Evolutionary conservation across 2,329 filamentous ascomycete genomes (phyloP).

Genomic region (Coniella vitis): DNA sequence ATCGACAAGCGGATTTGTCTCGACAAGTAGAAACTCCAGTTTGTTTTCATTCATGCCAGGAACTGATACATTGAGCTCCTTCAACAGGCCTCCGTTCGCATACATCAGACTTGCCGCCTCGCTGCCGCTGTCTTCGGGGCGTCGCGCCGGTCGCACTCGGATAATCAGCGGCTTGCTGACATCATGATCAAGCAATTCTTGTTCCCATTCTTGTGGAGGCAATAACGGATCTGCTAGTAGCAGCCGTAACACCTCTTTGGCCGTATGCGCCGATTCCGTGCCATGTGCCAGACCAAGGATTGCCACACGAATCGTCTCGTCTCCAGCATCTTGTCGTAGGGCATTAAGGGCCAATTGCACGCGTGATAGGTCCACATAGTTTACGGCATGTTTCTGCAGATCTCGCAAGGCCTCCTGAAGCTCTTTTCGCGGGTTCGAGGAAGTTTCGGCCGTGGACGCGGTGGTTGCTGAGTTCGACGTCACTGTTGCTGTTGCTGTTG

Average conservation of each 20-base stretch:
- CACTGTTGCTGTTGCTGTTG: background rate
- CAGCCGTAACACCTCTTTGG: conserved; percentile 60
- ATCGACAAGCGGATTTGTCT: conserved; percentile 41
- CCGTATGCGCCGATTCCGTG: conserved; percentile 37
- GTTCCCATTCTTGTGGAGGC: conserved; percentile 60
- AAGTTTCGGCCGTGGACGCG: background rate
- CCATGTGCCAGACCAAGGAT: conserved; percentile 42
- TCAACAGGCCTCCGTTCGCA: conserved; percentile 38
- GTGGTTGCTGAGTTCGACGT: conserved; percentile 1
- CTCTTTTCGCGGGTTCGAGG: conserved; percentile 37
- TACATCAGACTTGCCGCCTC: conserved; percentile 34
- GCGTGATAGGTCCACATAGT: conserved; percentile 60
- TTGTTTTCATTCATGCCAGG: conserved; percentile 53
- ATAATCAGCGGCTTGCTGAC: conserved; percentile 55
- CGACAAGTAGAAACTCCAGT: conserved; percentile 57
- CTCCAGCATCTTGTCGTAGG: conserved; percentile 47
- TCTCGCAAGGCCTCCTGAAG: conserved; percentile 53
- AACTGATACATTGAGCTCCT: conserved; percentile 57
- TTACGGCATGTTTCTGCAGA: conserved; percentile 54
- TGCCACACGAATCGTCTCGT: conserved; percentile 53
- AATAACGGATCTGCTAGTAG: conserved; percentile 64
- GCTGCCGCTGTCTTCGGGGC: conserved; percentile 20
- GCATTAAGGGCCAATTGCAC: conserved; percentile 66
- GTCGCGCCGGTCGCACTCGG: conserved; percentile 38
- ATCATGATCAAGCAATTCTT: conserved; percentile 46